These are phyloP conservation scores for Saturnispora kantuleensis DNA, from an alignment of 805 yeast genomes.

Conservation along the genomic window DNA sequence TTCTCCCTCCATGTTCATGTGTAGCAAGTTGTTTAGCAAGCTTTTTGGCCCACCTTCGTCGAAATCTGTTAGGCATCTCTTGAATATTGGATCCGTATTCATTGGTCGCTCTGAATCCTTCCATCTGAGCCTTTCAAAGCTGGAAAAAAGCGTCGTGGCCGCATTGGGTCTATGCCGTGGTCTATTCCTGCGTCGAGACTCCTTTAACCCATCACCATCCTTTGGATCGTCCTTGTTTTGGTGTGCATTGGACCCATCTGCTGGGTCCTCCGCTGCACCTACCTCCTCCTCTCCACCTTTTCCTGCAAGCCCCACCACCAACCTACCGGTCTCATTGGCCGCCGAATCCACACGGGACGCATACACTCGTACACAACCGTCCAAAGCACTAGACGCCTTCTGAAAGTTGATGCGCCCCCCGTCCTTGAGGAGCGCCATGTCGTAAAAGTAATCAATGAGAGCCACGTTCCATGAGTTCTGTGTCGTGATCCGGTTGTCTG, in stretches of 20 bases:
- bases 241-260: conserved; percentile 9
- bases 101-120: conserved; percentile 42
- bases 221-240: conserved; percentile 14
- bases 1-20: conserved; percentile 36
- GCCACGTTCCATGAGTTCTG: conserved; percentile 87
- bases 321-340: conserved; percentile 79
- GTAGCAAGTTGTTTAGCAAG: conserved; percentile 39
- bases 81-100: conserved; percentile 47
- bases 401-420: conserved; percentile 81
- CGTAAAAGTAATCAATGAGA: conserved; percentile 84
- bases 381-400: conserved; percentile 82
- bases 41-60: conserved; percentile 58
- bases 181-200: no score
- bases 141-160: background rate
- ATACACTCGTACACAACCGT: conserved; percentile 91
- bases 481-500: conserved; percentile 75
- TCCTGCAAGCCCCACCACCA: conserved; percentile 34
- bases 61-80: conserved; percentile 44
- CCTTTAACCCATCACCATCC: conserved; percentile 6
- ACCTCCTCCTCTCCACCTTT: conserved; percentile 15
- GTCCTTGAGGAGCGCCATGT: conserved; percentile 61
- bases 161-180: no score
- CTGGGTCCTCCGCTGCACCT: conserved; percentile 15
- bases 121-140: conserved; percentile 31
- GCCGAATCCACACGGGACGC: conserved; percentile 87